Evolutionary conservation across 2,329 filamentous ascomycete genomes (phyloP), one percentile per base, ranked within the genome.

Genomic region (Aspergillus sp.): DNA sequence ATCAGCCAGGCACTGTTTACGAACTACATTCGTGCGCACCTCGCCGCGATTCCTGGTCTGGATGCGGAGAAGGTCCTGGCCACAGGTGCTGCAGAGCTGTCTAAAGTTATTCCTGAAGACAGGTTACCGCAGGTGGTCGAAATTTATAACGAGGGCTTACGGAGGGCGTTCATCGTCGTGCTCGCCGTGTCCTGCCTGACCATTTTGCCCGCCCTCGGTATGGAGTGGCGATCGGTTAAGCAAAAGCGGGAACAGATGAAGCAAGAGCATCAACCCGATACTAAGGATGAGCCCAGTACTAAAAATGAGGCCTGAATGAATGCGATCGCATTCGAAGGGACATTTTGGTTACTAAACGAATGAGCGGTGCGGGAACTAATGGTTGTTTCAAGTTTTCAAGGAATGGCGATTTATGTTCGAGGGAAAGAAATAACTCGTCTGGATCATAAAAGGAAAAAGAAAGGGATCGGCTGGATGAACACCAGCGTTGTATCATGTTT

Each of bases 81-180:
- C 52, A 54, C 31, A 16, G 58, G 58, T 22, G 58, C 58, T 3
- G 57, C 57, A 2, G 55, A 57, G 22, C 20, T 56, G 12, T 20
- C 49, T 6, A 22, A 57, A 4, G 32, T 53, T 3, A 54, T 61
- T 2, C 51, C 58, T 14, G 3, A 26, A 1, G 60, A 66, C 6
- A 65, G 67, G 20, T 68, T 77, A n/a, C 54, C 50, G 32, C 65
- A 57, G 24, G 61, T 67, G 7, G 62, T 69, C 18, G 54, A 60
- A 11, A 61, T 51, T 2, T 61, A 63, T 36, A 63, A 63, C 20
- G 52, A 55, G 20, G 51, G 56, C 2, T 22, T 61, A n/a, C 29
- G 54, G n/a, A 32, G 47, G 1, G 42, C 56, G 11, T 63, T 61
- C 31, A 31, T 56, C 12, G 31, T 63, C 12, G 39, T 47, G 3